Evolutionary conservation across 331 rosid genomes (phyloP), one percentile per base, ranked within the genome.

Genomic region (Acacia pycnantha): DNA sequence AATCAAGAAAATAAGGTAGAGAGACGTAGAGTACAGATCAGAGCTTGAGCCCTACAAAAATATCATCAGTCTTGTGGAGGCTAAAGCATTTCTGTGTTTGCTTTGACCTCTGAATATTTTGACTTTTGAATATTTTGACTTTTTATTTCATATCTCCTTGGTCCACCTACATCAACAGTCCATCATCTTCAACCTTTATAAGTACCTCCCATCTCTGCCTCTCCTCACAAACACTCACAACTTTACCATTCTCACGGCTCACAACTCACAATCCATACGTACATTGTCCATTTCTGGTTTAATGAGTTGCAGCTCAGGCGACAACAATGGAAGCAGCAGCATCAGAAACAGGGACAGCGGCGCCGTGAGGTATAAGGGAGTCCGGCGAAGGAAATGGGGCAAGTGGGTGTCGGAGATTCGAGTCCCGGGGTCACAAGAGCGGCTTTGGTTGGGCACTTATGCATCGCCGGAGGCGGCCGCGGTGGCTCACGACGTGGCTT

Each of bases 371-470:
- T 80, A 86, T 56, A 95, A 92, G 82, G 98, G 98, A 1, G 91
- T 95, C 18, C 90, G 99, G 0, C 89, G 87, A 9, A 73, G 97
- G 2, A 95, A 95, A 65, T 93, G 98, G 98, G 99, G 97, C 29
- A 95, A 95, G 69, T 95, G 92, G 91, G 99, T 95, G 14, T 92
- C 99, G 2, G 99, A 95, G 79, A 93, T 95, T 44, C 90, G 99
- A 0, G 98, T 93, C 14, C 97, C 98, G 9, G 92, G 96, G 21
- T 81, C 86, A 0, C 90, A 88, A 27, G 87, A 90, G 4, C 90
- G 99, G 0, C 85, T 95, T 9, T 95, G 99, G 99, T 44, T 95
- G 13, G 97, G 99, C 11, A 90, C 97, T 3, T 95, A 90, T 70
- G 74, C 90, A 1, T 82, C 94, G 0, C 62, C 91, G 4, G 97